Conservation (phyloP, 1,139 yeast genomes). For the Kurtzmaniella quercitrusa region DNA sequence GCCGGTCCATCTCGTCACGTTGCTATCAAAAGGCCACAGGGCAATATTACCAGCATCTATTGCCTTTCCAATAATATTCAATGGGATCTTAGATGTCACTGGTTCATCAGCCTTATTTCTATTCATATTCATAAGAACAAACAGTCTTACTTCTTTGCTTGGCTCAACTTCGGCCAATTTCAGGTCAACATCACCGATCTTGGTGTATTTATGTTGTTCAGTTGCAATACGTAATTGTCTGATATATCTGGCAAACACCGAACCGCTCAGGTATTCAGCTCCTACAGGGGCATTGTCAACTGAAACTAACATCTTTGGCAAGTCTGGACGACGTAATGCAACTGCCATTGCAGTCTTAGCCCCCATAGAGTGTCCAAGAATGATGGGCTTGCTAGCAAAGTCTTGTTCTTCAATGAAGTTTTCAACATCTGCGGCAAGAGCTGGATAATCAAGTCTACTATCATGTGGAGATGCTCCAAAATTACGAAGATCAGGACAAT, state of each 20-base stretch:
- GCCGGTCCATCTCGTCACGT: conserved; percentile 46
- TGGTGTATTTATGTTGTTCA: conserved; percentile 38
- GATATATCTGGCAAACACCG: conserved; percentile 64
- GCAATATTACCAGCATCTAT: conserved; percentile 63
- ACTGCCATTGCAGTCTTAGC: conserved; percentile 93
- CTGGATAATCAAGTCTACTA: conserved; percentile 67
- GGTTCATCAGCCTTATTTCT: conserved; percentile 37
- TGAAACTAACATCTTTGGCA: conserved; percentile 61
- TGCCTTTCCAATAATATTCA: conserved; percentile 61
- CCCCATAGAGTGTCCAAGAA: conserved; percentile 97
- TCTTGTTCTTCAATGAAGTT: conserved; percentile 53
- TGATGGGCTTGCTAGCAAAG: conserved; percentile 47
- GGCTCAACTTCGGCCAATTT: conserved; percentile 62
- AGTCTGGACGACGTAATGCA: conserved; percentile 63
- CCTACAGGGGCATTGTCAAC: conserved; percentile 91
- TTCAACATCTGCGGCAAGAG: conserved; percentile 84
- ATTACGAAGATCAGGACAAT: conserved; percentile 79
- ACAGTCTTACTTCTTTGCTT: conserved; percentile 63
- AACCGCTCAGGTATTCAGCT: conserved; percentile 46
- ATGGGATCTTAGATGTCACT: conserved; percentile 58
- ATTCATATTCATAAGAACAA: conserved; percentile 67
- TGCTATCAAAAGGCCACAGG: conserved; percentile 71
- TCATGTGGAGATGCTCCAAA: conserved; percentile 89
- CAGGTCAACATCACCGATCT: conserved; percentile 66
- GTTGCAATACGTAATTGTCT: conserved; percentile 55